Evolutionary conservation across 2,329 filamentous ascomycete genomes (phyloP), one percentile per base, ranked within the genome.

Genomic region (Coleophoma crateriformis): DNA sequence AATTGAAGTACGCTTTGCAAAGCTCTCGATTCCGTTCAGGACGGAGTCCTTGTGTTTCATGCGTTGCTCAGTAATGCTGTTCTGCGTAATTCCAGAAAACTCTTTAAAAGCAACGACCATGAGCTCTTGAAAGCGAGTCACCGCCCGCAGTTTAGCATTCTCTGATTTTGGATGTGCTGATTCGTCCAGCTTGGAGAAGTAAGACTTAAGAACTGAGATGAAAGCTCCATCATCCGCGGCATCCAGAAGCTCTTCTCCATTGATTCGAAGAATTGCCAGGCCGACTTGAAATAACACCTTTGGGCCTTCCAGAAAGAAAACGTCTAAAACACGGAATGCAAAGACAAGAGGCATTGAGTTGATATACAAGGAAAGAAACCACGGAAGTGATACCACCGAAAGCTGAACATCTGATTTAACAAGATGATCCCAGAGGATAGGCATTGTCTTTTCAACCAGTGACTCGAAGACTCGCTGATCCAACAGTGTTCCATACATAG

Each of bases 61-160:
- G 19, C 94, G 84, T 63, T 95, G 79, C 57, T 97, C 94, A 1
- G 87, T 87, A 53, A 99, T 91, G 46, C 86, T 96, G 63, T 84
- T 86, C 64, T 99, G 92, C 0, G 94, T 99, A 58, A 99, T 96
- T 38, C 85, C 89, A 0, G 92, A 87, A 64, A 99, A 99, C 64
- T 99, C 94, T 60, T 96, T 97, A 72, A 99, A 99, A 1, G 94
- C 94, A 17, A 97, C 94, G 3, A 99, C 94, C 91, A 99, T 97
- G 50, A 99, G 80, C 67, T 97, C 94, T 63, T 99, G 94, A 66
- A 99, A 99, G 43, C 89, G 82, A 6, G 95, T 99, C 48, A 99
- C 94, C 0, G 91, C 90, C 47, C 92, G 82, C 47, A 97, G 75
- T 70, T 97, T 99, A 3, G 91, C 85, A 55, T 97, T 99, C 65